Evolutionary conservation across 164 flowering plant species (phyloP), one percentile per base, ranked within the genome.

Genomic region (Protea cynaroides): DNA sequence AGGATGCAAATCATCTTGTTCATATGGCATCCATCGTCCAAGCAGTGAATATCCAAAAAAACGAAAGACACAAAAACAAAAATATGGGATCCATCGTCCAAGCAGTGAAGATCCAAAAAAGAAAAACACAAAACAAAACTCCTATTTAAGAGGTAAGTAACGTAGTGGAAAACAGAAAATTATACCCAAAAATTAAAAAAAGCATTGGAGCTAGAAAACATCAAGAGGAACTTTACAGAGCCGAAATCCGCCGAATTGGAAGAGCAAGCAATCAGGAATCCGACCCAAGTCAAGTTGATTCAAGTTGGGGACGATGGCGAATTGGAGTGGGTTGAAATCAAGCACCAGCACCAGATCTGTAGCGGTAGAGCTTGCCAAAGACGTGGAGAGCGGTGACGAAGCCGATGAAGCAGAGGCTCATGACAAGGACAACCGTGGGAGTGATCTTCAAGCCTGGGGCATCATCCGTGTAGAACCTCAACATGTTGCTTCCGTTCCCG

Each of bases 371-470:
- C 85, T 90, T 90, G 49, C 95, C 97, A 80, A 90, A 80, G 69
- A 90, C 92, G 72, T 90, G 95, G 64, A 90, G 95, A 51, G 85
- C 91, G 57, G 97, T 85, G 71, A 90, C 95, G 68, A 88, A 90
- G 65, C 84, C 93, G 81, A 90, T 88, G 89, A 88, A 90, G 83
- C 93, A 88, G 71, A 90, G 79, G 70, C 97, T 90, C 89, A 90
- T 85, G 53, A 90, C 86, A 56, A 90, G 93, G 51, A 88, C 95
- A 23, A 85, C 88, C 8, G 92, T 90, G 14, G 97, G 95, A 5
- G 86, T 73, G 80, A 90, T 88, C 84, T 85, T 90, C 68, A 90
- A 73, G 3, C 97, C 95, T 0, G 95, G 97, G 24, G 92, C 89
- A 24, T 90, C 95, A 63, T 90, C 95, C 4, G 95, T 90, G 84